phyloP scores from a whole-genome alignment of 2,329 filamentous ascomycete genomes.

The Penicillium sp. region DNA sequence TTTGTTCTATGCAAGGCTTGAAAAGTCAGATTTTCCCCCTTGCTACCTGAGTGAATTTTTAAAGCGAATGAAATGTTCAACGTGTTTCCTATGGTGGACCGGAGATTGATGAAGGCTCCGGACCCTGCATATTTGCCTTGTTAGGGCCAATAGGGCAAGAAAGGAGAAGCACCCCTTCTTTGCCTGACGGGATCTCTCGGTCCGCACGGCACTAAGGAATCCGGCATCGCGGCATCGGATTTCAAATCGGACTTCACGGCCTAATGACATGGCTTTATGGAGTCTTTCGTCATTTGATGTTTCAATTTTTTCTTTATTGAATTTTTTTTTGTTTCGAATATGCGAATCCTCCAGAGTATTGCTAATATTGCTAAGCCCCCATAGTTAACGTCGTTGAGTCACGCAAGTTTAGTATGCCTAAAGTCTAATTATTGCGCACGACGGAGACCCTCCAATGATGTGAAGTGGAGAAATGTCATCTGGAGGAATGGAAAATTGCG shows the following conservation, averaged over 20 bases:
- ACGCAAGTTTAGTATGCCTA: not conserved
- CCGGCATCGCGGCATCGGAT: constrained; percentile 4
- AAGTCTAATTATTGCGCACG: not conserved
- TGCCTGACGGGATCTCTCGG: constrained; percentile 24
- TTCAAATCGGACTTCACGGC: not conserved
- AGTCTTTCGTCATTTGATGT: constrained; percentile 6
- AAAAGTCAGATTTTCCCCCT: not conserved
- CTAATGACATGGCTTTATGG: constrained; percentile 1
- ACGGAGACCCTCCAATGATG: not conserved
- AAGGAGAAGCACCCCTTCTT: not conserved
- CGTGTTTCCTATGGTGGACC: not conserved
- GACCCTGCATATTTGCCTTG: constrained; percentile 1
- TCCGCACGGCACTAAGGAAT: constrained; percentile 17
- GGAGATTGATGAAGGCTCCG: constrained; percentile 14
- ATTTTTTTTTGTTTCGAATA: not conserved
- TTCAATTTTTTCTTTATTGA: not conserved
- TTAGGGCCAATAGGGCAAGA: constrained; percentile 2
- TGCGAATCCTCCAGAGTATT: not conserved
- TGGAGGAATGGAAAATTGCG: not conserved
- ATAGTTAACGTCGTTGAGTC: not conserved
- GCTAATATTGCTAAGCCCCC: not conserved
- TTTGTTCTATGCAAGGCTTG: constrained; percentile 1
- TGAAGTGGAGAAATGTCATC: not conserved
- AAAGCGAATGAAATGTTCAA: not conserved
- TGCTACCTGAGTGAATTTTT: not conserved